phyloP scores from a whole-genome alignment of 768 basidiomycete genomes.

The Podaxis sp. region DNA sequence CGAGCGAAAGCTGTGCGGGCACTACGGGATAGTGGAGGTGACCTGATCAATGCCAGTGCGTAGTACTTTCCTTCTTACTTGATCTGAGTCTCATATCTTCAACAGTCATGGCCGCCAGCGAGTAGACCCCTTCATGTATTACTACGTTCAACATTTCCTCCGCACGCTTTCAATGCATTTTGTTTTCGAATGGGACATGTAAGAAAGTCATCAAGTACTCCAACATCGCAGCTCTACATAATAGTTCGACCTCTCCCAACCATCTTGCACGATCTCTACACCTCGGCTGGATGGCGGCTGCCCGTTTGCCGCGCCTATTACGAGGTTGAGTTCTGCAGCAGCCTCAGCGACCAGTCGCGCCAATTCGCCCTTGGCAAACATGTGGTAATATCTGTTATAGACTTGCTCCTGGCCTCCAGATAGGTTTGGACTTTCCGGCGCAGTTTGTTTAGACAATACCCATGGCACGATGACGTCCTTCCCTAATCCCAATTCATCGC shows the following conservation, averaged over 20 bases:
- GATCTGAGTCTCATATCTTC: slow-evolving; percentile 10
- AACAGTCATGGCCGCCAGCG: slow-evolving; percentile 90
- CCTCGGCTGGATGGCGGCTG: slow-evolving; percentile 36
- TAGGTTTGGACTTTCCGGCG: slow-evolving; percentile 14
- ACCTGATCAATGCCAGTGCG: slow-evolving; percentile 96
- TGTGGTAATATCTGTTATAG: slow-evolving; percentile 93
- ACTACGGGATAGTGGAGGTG: slow-evolving; percentile 89
- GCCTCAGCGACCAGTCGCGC: slow-evolving; percentile 59
- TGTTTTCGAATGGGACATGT: slow-evolving; percentile 17
- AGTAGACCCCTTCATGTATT: slow-evolving; percentile 47
- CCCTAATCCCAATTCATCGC: slow-evolving; percentile 34
- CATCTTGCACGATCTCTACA: slow-evolving; percentile 67
- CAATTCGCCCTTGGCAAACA: slow-evolving; percentile 87
- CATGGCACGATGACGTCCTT: slow-evolving; percentile 92
- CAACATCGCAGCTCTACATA: slow-evolving; percentile 77
- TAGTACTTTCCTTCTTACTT: slow-evolving; percentile 23
- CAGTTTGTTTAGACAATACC: slow-evolving; percentile 52
- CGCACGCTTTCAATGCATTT: slow-evolving; percentile 23
- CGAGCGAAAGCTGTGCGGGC: slow-evolving; percentile 90
- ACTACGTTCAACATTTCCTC: slow-evolving; percentile 32
- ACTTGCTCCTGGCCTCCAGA: slow-evolving; percentile 18
- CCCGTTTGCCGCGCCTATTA: slow-evolving; percentile 39
- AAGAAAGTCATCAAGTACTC: slow-evolving; percentile 27
- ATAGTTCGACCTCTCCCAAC: slow-evolving; percentile 90
- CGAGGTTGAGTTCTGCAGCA: slow-evolving; percentile 53